phyloP scores from a whole-genome alignment of 2,329 filamentous ascomycete genomes.

The Diaporthe longicolla region DNA sequence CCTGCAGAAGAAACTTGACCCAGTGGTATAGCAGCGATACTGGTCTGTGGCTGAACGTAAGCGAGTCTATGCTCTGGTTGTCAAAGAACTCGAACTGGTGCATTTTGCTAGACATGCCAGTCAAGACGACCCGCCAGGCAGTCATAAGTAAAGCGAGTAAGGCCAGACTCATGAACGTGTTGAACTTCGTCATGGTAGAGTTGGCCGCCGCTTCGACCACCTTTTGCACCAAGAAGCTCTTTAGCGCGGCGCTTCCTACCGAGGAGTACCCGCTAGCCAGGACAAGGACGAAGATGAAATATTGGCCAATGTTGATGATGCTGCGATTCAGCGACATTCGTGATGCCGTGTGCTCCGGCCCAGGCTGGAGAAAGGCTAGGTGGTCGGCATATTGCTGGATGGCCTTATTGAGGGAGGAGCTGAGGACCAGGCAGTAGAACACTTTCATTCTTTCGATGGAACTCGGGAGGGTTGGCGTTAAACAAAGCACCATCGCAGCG shows the following conservation, averaged over 20 bases:
- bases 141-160: neutral
- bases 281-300: neutral
- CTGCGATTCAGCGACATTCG: neutral
- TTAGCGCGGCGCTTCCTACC: neutral
- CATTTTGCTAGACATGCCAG: neutral
- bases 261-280: neutral
- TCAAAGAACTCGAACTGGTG: neutral
- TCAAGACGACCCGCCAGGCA: neutral
- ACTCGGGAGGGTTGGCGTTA: neutral
- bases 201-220: neutral
- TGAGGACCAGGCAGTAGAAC: constrained; percentile 5
- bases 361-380: constrained; percentile 3
- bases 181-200: neutral
- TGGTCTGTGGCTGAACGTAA: neutral
- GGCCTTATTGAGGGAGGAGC: constrained; percentile 17
- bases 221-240: constrained; percentile 6
- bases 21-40: neutral
- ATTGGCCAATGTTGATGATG: constrained; percentile 23
- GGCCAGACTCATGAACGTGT: neutral
- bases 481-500: neutral
- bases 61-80: constrained; percentile 9
- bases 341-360: neutral
- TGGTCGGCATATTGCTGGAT: constrained; percentile 16
- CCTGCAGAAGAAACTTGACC: constrained; percentile 14
- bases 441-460: neutral